Conservation (phyloP, 1,284 basidiomycete species). For the Irpex rosettiformis region DNA sequence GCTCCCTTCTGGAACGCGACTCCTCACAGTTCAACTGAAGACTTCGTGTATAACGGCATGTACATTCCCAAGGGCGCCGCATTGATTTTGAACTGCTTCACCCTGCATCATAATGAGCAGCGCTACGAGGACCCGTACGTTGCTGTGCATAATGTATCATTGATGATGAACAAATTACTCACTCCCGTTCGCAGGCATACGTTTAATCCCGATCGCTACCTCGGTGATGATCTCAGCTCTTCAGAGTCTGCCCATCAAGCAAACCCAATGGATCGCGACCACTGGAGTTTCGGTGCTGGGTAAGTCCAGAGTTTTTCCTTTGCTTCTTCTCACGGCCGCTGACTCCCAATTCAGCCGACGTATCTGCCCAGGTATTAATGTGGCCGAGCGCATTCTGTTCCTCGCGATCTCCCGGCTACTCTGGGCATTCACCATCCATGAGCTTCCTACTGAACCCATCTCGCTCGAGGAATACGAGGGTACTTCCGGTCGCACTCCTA, state of each 20-base stretch:
- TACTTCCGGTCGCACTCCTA: slow-evolving; percentile 13
- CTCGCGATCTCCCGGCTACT: slow-evolving; percentile 16
- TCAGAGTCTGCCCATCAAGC: slow-evolving; percentile 35
- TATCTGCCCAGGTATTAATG: slow-evolving; percentile 18
- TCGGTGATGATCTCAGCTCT: slow-evolving; percentile 27
- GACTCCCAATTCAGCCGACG: slow-evolving; percentile 18
- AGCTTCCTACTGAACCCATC: slow-evolving; percentile 15
- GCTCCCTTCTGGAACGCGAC: slow-evolving; percentile 31
- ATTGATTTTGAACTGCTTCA: slow-evolving; percentile 36
- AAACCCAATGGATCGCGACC: slow-evolving; percentile 39
- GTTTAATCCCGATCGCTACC: slow-evolving; percentile 33
- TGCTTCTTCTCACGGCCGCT: neutral
- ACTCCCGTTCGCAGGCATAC: slow-evolving; percentile 11
- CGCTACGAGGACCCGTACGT: slow-evolving; percentile 35
- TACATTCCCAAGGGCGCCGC: slow-evolving; percentile 38
- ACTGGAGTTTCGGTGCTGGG: slow-evolving; percentile 41
- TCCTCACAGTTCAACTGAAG: slow-evolving; percentile 34
- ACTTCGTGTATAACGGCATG: slow-evolving; percentile 37
- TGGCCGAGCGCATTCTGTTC: slow-evolving; percentile 16
- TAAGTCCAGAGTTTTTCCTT: slow-evolving; percentile 16
- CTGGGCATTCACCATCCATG: slow-evolving; percentile 14
- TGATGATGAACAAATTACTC: neutral
- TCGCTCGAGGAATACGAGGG: slow-evolving; percentile 17
- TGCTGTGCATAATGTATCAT: neutral
- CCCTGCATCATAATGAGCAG: slow-evolving; percentile 36